These are phyloP conservation scores for Moniliophthora roreri DNA, from an alignment of 1,284 basidiomycete genomes.

Conservation along the genomic window DNA sequence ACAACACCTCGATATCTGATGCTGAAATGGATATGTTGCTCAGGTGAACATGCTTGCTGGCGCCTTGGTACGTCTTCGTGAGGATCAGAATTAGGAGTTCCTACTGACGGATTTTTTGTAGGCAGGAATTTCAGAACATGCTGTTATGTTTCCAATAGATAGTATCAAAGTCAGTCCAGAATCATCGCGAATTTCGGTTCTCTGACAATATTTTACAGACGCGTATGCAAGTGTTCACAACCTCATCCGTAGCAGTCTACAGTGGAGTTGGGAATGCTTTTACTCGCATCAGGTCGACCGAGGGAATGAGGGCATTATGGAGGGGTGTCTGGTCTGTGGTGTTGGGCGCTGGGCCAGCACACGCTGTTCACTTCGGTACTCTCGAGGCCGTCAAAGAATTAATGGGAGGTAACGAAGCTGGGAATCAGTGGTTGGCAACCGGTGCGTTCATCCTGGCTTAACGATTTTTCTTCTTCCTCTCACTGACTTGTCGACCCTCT, in stretches of 20 bases:
- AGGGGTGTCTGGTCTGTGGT: conserved; percentile 97
- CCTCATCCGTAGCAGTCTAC: conserved; percentile 83
- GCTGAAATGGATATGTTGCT: background rate
- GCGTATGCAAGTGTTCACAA: conserved; percentile 96
- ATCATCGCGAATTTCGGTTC: conserved; percentile 9
- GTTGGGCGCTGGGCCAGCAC: conserved; percentile 95
- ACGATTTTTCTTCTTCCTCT: background rate
- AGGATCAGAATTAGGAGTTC: conserved; percentile 1
- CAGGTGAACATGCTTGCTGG: conserved; percentile 98
- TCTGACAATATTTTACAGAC: conserved; percentile 56
- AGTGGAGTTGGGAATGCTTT: conserved; percentile 89
- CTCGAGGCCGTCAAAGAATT: conserved; percentile 96
- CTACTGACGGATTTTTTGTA: conserved; percentile 31
- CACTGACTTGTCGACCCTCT: too few relatives aligned
- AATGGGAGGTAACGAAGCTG: conserved; percentile 82
- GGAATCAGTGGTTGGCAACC: conserved; percentile 82
- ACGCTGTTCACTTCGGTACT: conserved; percentile 97
- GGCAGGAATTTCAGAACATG: conserved; percentile 99
- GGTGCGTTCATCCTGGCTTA: conserved; percentile 47
- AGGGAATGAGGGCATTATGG: conserved; percentile 92
- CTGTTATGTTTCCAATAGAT: conserved; percentile 98
- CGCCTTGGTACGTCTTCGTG: conserved; percentile 70
- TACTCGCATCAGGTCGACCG: conserved; percentile 87
- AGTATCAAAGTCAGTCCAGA: conserved; percentile 88
- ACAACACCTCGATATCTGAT: conserved; percentile 6